Evolutionary conservation across 805 yeast genomes (phyloP).

Genomic region (Metschnikowia santaceciliae): DNA sequence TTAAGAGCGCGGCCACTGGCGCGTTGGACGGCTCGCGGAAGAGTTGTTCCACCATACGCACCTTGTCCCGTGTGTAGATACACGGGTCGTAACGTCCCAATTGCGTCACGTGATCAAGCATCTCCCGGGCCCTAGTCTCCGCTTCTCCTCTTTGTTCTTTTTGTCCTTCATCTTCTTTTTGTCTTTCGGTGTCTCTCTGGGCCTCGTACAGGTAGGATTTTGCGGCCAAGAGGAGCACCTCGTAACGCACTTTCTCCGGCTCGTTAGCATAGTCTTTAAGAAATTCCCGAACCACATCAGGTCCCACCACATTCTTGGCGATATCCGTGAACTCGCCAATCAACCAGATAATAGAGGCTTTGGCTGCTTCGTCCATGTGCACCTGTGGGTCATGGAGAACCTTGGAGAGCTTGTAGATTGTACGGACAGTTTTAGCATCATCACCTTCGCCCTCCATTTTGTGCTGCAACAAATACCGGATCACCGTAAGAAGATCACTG

Average conservation of each 20-base stretch:
- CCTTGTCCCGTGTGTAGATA: constrained; percentile 79
- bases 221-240: constrained; percentile 68
- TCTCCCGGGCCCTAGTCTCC: constrained; percentile 19
- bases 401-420: constrained; percentile 47
- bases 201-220: constrained; percentile 45
- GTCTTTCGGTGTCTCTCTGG: constrained; percentile 8
- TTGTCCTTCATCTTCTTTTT: no score
- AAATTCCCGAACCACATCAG: constrained; percentile 67
- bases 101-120: constrained; percentile 60
- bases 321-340: constrained; percentile 70
- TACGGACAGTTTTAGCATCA: constrained; percentile 38
- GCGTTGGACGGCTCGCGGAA: constrained; percentile 41
- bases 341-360: constrained; percentile 85
- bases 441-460: constrained; percentile 25
- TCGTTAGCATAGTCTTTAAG: constrained; percentile 53
- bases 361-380: constrained; percentile 46
- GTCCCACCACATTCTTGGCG: constrained; percentile 47
- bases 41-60: constrained; percentile 66
- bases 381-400: constrained; percentile 7
- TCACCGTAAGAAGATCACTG: constrained; percentile 66
- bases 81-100: constrained; percentile 70
- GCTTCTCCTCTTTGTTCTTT: no score
- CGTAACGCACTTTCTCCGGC: constrained; percentile 57
- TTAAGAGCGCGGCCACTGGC: constrained; percentile 62
- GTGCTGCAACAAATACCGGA: constrained; percentile 67